These are phyloP conservation scores for Macrolepiota albuminosa DNA, from an alignment of 768 basidiomycete species.

Conservation along the genomic window DNA sequence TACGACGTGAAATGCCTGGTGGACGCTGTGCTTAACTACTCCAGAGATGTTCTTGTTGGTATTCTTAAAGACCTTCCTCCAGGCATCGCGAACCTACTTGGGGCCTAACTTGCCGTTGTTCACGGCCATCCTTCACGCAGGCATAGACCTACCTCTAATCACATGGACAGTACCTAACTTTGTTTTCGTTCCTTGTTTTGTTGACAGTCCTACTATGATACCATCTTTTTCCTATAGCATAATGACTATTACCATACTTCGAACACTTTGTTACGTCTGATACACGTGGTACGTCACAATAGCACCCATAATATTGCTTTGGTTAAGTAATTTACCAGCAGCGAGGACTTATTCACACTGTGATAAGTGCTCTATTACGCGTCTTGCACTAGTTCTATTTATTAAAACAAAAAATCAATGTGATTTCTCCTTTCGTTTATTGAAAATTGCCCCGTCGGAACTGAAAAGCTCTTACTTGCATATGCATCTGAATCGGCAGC, in stretches of 20 bases:
- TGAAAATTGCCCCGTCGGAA: too few relatives aligned
- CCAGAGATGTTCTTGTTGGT: constrained; percentile 46
- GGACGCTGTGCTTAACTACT: constrained; percentile 42
- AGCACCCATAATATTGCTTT: too few relatives aligned
- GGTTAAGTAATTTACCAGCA: too few relatives aligned
- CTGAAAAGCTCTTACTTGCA: too few relatives aligned
- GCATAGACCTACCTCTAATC: constrained; percentile 23
- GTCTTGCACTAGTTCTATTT: too few relatives aligned
- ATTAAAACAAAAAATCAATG: too few relatives aligned
- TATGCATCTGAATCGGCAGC: too few relatives aligned
- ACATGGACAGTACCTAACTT: constrained; percentile 17
- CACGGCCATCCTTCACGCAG: constrained; percentile 18
- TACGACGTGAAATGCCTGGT: constrained; percentile 59
- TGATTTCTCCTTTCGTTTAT: too few relatives aligned
- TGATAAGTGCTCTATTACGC: too few relatives aligned
- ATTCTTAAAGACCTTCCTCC: constrained; percentile 37
- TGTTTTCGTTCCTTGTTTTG: constrained; percentile 21
- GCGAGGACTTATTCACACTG: too few relatives aligned
- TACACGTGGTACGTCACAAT: too few relatives aligned
- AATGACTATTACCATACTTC: not conserved
- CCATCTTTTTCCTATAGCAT: not conserved
- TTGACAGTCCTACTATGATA: constrained; percentile 15
- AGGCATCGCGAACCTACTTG: constrained; percentile 26
- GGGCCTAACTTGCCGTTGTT: constrained; percentile 12
- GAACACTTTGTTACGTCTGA: too few relatives aligned